Evolutionary conservation across 441 rosid species (phyloP).

Genomic region (Brassica hybrid): DNA sequence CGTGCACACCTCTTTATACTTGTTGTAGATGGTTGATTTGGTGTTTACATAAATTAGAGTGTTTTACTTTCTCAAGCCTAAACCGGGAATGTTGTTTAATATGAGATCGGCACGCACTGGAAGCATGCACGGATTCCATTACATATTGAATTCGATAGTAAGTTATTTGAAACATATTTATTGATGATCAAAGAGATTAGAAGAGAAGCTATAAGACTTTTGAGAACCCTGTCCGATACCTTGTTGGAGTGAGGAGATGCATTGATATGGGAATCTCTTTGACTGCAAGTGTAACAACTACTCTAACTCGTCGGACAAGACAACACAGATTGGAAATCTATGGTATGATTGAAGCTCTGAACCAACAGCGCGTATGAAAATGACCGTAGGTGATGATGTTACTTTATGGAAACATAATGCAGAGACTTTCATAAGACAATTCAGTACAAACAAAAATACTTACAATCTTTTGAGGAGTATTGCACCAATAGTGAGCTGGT

Average conservation of each 20-base stretch:
- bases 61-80: not conserved
- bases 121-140: not conserved
- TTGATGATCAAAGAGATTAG: not conserved
- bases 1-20: constrained; percentile 38
- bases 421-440: no score
- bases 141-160: not conserved
- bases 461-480: no score
- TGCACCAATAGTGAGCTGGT: no score
- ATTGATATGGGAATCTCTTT: not conserved
- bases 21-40: not conserved
- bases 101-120: not conserved
- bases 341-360: no score
- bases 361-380: no score
- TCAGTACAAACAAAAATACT: no score
- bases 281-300: not conserved
- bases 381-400: no score
- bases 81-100: not conserved
- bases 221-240: not conserved
- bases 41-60: no score
- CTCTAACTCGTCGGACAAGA: no score
- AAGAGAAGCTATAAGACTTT: no score
- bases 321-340: no score
- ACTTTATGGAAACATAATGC: no score
- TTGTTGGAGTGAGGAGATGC: not conserved
- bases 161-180: not conserved